A percentile compares a stretch with the other conserved stretches of the same genome.
These are phyloP conservation scores for Rutstroemia sp. DNA, from an alignment of 2,329 filamentous ascomycete species.

Conservation along the genomic window DNA sequence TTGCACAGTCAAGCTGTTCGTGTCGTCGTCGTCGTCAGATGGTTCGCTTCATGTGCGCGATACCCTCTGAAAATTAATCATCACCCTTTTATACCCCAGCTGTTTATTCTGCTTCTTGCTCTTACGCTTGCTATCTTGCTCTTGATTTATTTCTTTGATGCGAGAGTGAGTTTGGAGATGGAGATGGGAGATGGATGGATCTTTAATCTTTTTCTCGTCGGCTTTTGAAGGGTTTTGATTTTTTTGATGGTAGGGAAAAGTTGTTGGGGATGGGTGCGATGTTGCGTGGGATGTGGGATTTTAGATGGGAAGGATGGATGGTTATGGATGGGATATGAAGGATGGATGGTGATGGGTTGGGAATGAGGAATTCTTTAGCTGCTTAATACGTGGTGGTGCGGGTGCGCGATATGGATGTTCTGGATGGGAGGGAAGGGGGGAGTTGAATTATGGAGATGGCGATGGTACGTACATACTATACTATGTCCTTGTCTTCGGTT, in stretches of 20 bases:
- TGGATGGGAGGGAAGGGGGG: not conserved
- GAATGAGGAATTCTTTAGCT: not conserved
- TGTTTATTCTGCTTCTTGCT: not conserved
- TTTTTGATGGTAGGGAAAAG: not conserved
- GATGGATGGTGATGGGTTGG: not conserved
- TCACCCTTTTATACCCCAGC: not conserved
- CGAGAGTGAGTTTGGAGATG: not conserved
- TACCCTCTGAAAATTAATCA: not conserved
- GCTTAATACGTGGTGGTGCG: not conserved
- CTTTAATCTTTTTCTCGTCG: conserved; percentile 1
- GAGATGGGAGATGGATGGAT: not conserved
- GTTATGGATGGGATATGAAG: not conserved
- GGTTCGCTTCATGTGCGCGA: not conserved
- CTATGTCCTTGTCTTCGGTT: too few species aligned
- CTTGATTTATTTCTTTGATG: not conserved
- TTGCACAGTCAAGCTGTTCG: too few species aligned
- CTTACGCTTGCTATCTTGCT: not conserved
- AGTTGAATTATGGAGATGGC: not conserved
- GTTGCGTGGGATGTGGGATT: not conserved
- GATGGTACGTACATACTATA: not conserved
- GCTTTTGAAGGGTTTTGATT: not conserved
- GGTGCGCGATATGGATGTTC: not conserved
- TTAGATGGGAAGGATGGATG: not conserved
- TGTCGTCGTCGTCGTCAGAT: too few species aligned
- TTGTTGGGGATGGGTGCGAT: not conserved